These are phyloP conservation scores for Pythium biforme DNA, from an alignment of 352 stramenopile genomes.

Conservation along the genomic window DNA sequence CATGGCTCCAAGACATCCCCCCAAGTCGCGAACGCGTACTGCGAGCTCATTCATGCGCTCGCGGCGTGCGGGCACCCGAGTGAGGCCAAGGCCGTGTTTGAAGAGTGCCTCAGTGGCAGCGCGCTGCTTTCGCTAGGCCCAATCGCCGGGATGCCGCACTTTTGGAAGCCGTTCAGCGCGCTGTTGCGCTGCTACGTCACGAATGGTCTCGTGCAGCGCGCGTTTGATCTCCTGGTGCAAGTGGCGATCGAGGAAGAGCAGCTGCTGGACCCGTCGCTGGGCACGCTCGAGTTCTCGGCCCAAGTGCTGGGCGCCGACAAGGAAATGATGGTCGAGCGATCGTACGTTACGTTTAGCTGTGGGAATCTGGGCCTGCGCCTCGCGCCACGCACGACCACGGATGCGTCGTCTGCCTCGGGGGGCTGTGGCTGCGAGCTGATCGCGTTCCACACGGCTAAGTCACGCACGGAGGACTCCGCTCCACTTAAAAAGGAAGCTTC, in stretches of 20 bases:
- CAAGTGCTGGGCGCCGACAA: slow-evolving; percentile 32
- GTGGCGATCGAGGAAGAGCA: slow-evolving; percentile 45
- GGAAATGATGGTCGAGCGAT: slow-evolving; percentile 40
- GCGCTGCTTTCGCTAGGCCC: slow-evolving; percentile 30
- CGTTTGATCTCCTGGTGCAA: slow-evolving; percentile 45
- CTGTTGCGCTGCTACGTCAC: slow-evolving; percentile 40
- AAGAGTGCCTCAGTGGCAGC: slow-evolving; percentile 40
- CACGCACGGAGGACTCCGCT: not conserved
- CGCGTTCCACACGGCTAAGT: slow-evolving; percentile 13
- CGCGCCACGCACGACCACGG: slow-evolving; percentile 17
- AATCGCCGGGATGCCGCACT: slow-evolving; percentile 28
- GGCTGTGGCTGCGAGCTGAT: slow-evolving; percentile 32
- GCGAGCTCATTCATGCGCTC: slow-evolving; percentile 40
- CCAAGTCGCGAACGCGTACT: slow-evolving; percentile 31
- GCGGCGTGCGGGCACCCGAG: slow-evolving; percentile 35
- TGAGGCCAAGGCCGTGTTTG: slow-evolving; percentile 50
- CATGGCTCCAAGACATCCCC: slow-evolving; percentile 26
- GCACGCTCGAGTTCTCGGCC: slow-evolving; percentile 32
- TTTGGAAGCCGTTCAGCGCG: slow-evolving; percentile 44
- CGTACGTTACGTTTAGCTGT: slow-evolving; percentile 47
- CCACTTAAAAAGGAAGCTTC: not conserved
- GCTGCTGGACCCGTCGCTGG: slow-evolving; percentile 34
- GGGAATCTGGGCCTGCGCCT: slow-evolving; percentile 45
- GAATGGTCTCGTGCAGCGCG: slow-evolving; percentile 45
- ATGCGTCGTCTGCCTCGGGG: not conserved